Percentiles rank a stretch among this genome's conserved stretches.
phyloP scores from a whole-genome alignment of 495 filamentous ascomycete genomes.

The Tuber aestivum region DNA sequence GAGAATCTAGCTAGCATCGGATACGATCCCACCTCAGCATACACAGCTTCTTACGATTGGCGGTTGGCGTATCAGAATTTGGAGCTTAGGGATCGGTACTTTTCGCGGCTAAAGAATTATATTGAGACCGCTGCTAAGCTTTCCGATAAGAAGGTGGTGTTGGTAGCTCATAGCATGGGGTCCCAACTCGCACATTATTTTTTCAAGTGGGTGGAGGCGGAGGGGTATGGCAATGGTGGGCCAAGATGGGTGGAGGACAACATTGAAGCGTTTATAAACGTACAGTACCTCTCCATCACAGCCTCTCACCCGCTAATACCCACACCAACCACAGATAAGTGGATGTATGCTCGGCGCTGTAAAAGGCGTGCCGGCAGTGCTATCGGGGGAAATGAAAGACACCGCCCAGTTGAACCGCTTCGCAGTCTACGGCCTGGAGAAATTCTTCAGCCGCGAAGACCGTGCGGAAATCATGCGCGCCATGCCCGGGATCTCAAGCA shows the following conservation, averaged over 20 bases:
- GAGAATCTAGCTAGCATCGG: conserved; percentile 93
- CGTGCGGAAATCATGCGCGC: conserved; percentile 89
- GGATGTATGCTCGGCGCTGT: conserved; percentile 95
- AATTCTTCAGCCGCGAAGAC: conserved; percentile 84
- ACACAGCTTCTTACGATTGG: conserved; percentile 96
- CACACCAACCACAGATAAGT: conserved; percentile 53
- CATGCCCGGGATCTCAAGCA: conserved; percentile 93
- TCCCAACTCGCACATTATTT: conserved; percentile 94
- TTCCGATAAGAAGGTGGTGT: conserved; percentile 67
- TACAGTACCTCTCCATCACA: conserved; percentile 12
- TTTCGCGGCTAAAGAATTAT: conserved; percentile 78
- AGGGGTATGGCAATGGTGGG: conserved; percentile 71
- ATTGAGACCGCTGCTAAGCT: conserved; percentile 73
- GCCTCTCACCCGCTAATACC: conserved; percentile 2
- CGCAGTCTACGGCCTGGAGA: conserved; percentile 93
- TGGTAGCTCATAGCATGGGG: conserved; percentile 96
- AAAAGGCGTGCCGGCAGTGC: conserved; percentile 83
- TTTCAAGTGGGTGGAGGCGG: conserved; percentile 90
- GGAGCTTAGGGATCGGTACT: conserved; percentile 86
- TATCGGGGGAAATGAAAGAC: conserved; percentile 96
- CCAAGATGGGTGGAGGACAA: conserved; percentile 82
- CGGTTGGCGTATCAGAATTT: conserved; percentile 86
- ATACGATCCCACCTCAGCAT: conserved; percentile 93
- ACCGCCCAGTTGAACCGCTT: conserved; percentile 97
- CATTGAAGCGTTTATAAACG: conserved; percentile 91